A percentile compares a stretch with the other conserved stretches of the same genome.
phyloP scores from a whole-genome alignment of 306 rosid species.

The Glycine latifolia region DNA sequence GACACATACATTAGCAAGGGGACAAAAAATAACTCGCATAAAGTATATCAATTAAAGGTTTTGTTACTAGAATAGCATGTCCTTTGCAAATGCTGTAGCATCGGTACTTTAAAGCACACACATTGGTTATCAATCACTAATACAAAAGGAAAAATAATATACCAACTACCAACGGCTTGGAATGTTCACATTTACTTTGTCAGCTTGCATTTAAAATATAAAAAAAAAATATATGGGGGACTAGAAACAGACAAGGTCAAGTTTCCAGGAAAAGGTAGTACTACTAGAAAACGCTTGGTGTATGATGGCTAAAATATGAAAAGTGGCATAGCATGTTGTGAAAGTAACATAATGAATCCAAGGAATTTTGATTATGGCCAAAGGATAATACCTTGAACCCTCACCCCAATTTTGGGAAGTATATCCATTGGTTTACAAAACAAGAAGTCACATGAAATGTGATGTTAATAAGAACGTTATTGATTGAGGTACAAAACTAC shows the following conservation, averaged over 20 bases:
- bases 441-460: constrained; percentile 13
- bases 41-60: not conserved
- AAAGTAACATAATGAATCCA: constrained; percentile 3
- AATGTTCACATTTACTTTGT: not conserved
- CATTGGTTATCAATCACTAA: constrained; percentile 2
- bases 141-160: constrained; percentile 2
- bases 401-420: not conserved
- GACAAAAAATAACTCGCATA: not conserved
- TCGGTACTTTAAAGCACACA: not conserved
- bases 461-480: not conserved
- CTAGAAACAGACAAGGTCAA: not conserved
- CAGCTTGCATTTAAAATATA: not conserved
- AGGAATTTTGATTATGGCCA: constrained; percentile 2
- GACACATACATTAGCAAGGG: not conserved
- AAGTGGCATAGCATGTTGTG: not conserved
- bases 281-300: not conserved
- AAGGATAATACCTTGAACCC: not conserved
- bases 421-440: not conserved
- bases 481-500: not conserved
- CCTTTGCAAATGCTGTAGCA: not conserved
- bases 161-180: constrained; percentile 1
- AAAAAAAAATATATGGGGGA: not conserved
- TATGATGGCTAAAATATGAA: not conserved
- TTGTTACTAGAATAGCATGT: constrained; percentile 13
- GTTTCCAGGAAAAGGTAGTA: not conserved